These are phyloP conservation scores for Gnomoniopsis sp. DNA, from an alignment of 2,329 filamentous ascomycete genomes.

Conservation along the genomic window DNA sequence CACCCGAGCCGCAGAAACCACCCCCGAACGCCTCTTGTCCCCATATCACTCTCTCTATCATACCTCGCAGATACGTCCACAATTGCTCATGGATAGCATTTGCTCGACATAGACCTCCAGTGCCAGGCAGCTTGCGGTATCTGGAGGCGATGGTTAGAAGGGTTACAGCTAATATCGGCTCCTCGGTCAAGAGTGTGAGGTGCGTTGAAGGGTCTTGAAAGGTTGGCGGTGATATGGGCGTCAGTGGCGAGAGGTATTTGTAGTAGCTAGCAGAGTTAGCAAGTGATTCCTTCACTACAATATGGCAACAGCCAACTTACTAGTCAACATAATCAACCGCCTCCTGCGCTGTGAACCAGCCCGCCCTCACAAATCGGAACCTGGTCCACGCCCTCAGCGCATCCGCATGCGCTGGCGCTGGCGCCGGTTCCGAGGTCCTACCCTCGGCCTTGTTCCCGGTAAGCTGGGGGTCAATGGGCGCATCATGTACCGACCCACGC, in stretches of 20 bases:
- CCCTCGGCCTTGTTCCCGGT: slow-evolving; percentile 35
- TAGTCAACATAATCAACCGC: slow-evolving; percentile 94
- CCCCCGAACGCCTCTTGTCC: slow-evolving; percentile 94
- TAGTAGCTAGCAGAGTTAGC: slow-evolving; percentile 64
- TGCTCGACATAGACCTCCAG: slow-evolving; percentile 77
- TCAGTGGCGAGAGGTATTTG: slow-evolving; percentile 83
- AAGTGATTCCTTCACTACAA: neutral
- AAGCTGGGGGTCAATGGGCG: slow-evolving; percentile 44
- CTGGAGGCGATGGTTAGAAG: slow-evolving; percentile 88
- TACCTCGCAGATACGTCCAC: slow-evolving; percentile 89
- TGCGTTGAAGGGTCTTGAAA: slow-evolving; percentile 82
- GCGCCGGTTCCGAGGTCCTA: slow-evolving; percentile 37
- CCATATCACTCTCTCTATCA: slow-evolving; percentile 94
- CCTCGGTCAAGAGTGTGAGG: slow-evolving; percentile 75
- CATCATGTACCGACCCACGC: slow-evolving; percentile 18
- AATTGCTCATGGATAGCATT: slow-evolving; percentile 93
- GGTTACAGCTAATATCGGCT: slow-evolving; percentile 89
- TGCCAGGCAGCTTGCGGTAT: slow-evolving; percentile 75
- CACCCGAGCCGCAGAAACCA: slow-evolving; percentile 74
- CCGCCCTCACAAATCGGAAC: slow-evolving; percentile 91
- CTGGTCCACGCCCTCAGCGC: slow-evolving; percentile 86
- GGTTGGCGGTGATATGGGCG: slow-evolving; percentile 88
- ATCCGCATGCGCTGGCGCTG: slow-evolving; percentile 55
- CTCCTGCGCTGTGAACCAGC: slow-evolving; percentile 93
- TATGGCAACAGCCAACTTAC: slow-evolving; percentile 41